Percentiles rank a stretch among this genome's conserved stretches.
phyloP scores from a whole-genome alignment of 2,329 filamentous ascomycete genomes.

The Aspergillus jensenii region DNA sequence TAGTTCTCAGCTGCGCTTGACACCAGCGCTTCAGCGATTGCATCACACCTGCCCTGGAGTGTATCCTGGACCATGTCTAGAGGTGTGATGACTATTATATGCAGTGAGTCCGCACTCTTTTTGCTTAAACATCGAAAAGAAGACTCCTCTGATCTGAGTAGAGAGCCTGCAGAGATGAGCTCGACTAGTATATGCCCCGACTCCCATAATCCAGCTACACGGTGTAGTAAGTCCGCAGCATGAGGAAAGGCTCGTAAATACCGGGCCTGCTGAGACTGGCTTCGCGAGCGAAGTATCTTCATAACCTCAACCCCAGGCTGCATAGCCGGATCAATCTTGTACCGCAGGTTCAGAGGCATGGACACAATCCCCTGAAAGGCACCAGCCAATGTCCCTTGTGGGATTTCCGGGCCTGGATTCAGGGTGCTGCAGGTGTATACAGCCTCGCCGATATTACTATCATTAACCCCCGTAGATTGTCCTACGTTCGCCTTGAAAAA shows the following conservation, averaged over 20 bases:
- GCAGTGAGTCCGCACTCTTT: constrained; percentile 14
- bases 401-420: constrained; percentile 15
- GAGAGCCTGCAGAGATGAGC: constrained; percentile 12
- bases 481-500: not conserved
- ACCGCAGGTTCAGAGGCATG: constrained; percentile 41
- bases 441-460: not conserved
- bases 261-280: constrained; percentile 21
- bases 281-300: constrained; percentile 37
- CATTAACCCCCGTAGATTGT: no score
- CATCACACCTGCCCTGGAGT: not conserved
- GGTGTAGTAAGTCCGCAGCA: constrained; percentile 30
- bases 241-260: constrained; percentile 43
- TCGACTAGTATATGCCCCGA: constrained; percentile 11
- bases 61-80: constrained; percentile 21
- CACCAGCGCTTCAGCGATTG: constrained; percentile 37
- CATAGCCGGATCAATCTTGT: constrained; percentile 38
- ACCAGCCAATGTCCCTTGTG: constrained; percentile 6
- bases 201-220: constrained; percentile 32
- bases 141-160: constrained; percentile 11
- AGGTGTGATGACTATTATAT: constrained; percentile 25
- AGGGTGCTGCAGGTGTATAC: not conserved
- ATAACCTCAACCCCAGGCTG: constrained; percentile 47
- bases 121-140: constrained; percentile 10
- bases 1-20: constrained; percentile 35
- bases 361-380: constrained; percentile 19